A percentile compares a stretch with the other conserved stretches of the same genome.
These are phyloP conservation scores for Dryadomyces quercus-mongolicae DNA, from an alignment of 2,329 filamentous ascomycete species.

Conservation along the genomic window DNA sequence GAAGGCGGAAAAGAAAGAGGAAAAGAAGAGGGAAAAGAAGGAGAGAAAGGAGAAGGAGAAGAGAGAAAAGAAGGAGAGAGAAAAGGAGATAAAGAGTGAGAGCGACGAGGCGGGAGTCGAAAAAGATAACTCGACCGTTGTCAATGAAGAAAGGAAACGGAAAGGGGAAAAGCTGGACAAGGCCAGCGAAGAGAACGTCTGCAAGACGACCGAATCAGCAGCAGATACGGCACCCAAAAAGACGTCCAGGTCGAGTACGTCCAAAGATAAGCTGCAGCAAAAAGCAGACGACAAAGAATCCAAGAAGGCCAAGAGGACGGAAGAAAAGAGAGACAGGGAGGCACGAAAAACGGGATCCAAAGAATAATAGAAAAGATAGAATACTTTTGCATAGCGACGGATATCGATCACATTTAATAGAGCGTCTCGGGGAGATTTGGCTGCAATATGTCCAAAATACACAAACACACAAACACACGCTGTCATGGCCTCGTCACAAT, in stretches of 20 bases:
- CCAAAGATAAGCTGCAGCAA: too few species aligned
- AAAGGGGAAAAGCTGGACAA: conserved; percentile 11
- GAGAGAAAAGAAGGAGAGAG: conserved; percentile 16
- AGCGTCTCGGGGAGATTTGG: too few species aligned
- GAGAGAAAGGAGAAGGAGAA: conserved; percentile 11
- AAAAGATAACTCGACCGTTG: conserved; percentile 18
- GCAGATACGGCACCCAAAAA: too few species aligned
- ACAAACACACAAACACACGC: neutral
- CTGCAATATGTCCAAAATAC: too few species aligned
- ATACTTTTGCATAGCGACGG: neutral
- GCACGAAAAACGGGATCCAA: neutral
- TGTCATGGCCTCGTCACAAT: neutral
- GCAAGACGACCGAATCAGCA: too few species aligned
- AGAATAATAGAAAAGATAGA: too few species aligned
- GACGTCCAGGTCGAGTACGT: too few species aligned
- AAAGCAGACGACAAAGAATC: conserved; percentile 13
- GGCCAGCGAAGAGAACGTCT: conserved; percentile 11
- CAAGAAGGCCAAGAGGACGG: conserved; percentile 16
- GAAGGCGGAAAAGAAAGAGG: conserved; percentile 3
- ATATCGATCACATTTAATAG: neutral
- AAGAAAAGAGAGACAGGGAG: conserved; percentile 3
- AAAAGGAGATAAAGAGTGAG: conserved; percentile 1
- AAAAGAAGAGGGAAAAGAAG: conserved; percentile 11
- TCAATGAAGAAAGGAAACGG: conserved; percentile 3
- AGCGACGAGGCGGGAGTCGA: neutral